Conservation (phyloP, 2,329 filamentous ascomycete genomes). For the Phialophora expanda region DNA sequence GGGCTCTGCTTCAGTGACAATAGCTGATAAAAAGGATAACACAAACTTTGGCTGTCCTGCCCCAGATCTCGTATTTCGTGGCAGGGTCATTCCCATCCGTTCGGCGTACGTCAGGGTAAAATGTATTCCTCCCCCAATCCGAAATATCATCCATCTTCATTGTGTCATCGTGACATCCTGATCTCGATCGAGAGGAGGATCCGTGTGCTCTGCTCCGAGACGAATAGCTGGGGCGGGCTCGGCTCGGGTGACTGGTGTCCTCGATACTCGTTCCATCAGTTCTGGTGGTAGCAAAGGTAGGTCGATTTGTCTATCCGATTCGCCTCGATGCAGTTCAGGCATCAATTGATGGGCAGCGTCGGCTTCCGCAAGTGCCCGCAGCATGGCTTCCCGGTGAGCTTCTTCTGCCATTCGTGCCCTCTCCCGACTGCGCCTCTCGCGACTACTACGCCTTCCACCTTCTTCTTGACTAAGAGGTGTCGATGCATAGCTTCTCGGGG, state of each 20-base stretch:
- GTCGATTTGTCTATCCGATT: slow-evolving; percentile 26
- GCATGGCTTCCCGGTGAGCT: slow-evolving; percentile 34
- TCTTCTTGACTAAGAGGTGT: slow-evolving; percentile 33
- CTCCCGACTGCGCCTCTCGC: slow-evolving; percentile 31
- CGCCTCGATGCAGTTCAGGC: slow-evolving; percentile 24
- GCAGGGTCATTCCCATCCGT: slow-evolving; percentile 9
- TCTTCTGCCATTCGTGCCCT: slow-evolving; percentile 30
- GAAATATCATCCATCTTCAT: slow-evolving; percentile 17
- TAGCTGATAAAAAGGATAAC: neutral
- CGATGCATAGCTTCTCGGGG: slow-evolving; percentile 26
- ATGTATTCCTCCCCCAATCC: neutral
- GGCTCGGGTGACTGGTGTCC: slow-evolving; percentile 26
- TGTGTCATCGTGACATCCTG: slow-evolving; percentile 39
- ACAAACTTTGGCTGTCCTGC: neutral
- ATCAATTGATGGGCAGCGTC: slow-evolving; percentile 35
- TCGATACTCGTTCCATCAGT: slow-evolving; percentile 32
- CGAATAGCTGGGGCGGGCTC: slow-evolving; percentile 16
- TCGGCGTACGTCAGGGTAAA: slow-evolving; percentile 2
- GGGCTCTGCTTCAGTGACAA: neutral
- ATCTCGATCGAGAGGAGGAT: slow-evolving; percentile 18
- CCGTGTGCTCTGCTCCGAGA: neutral
- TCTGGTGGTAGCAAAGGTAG: slow-evolving; percentile 33
- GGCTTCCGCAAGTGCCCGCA: slow-evolving; percentile 32
- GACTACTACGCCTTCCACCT: slow-evolving; percentile 23
- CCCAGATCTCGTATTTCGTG: neutral